Evolutionary conservation across 768 basidiomycete genomes (phyloP).

Genomic region (Trametes maxima): DNA sequence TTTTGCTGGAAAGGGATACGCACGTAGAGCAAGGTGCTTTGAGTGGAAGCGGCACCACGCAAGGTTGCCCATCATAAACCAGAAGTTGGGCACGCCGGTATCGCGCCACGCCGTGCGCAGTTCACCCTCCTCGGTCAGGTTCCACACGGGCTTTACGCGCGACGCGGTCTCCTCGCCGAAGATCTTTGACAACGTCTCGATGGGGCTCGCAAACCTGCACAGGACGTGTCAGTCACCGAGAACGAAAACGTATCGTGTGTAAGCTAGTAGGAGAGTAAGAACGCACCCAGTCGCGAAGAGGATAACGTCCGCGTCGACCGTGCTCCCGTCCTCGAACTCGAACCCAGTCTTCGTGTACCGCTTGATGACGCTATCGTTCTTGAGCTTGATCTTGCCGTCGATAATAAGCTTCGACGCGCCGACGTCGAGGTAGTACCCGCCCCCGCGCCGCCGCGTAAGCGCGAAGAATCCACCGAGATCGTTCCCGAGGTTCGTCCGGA

Average conservation of each 20-base stretch:
- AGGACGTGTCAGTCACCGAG: conserved; percentile 34
- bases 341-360: conserved; percentile 43
- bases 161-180: conserved; percentile 49
- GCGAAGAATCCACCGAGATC: conserved; percentile 54
- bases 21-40: conserved; percentile 65
- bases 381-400: conserved; percentile 71
- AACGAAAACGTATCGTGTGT: neutral
- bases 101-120: conserved; percentile 52
- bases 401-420: conserved; percentile 63
- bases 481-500: conserved; percentile 53
- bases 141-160: conserved; percentile 60
- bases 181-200: conserved; percentile 42
- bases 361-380: conserved; percentile 48
- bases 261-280: conserved; percentile 25
- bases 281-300: conserved; percentile 48
- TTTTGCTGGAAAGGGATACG: conserved; percentile 30
- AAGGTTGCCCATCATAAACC: conserved; percentile 65
- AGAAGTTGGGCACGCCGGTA: conserved; percentile 53
- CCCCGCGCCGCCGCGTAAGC: conserved; percentile 49
- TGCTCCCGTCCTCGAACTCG: conserved; percentile 44
- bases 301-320: conserved; percentile 50
- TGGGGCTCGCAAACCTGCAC: conserved; percentile 42
- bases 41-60: conserved; percentile 68
- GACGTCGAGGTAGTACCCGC: conserved; percentile 70
- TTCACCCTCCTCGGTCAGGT: conserved; percentile 67